Evolutionary conservation across 73 alveolate genomes (phyloP).

Genomic region (Paramecium caudatum): DNA sequence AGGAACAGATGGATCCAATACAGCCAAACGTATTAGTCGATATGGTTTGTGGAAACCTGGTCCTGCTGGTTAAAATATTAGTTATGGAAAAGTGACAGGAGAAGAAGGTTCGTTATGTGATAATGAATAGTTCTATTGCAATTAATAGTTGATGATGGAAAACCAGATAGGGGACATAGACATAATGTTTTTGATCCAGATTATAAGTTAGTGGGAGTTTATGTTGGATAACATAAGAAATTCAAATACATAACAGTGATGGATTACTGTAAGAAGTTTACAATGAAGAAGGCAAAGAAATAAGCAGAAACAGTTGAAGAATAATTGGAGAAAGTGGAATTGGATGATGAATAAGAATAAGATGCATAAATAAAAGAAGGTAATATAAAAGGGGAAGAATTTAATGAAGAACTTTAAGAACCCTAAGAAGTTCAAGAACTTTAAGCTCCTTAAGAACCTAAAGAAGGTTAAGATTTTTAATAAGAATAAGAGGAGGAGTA

Average conservation of each 20-base stretch:
- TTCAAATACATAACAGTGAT: constrained; percentile 65
- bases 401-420: background rate
- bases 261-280: constrained; percentile 58
- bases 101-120: constrained; percentile 80
- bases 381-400: background rate
- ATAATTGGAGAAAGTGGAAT: background rate
- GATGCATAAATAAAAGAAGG: background rate
- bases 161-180: constrained; percentile 87
- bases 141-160: constrained; percentile 87
- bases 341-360: background rate
- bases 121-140: constrained; percentile 78
- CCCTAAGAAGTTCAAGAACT: background rate
- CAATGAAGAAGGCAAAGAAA: background rate
- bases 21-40: constrained; percentile 86
- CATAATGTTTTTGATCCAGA: constrained; percentile 66
- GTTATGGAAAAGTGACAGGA: constrained; percentile 85
- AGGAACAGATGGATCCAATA: constrained; percentile 89
- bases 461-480: background rate
- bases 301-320: background rate
- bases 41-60: constrained; percentile 87
- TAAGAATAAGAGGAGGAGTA: background rate
- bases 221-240: constrained; percentile 72
- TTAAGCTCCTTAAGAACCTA: background rate
- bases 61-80: constrained; percentile 86
- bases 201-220: constrained; percentile 64